These are phyloP conservation scores for Nothopassalora personata DNA, from an alignment of 2,329 filamentous ascomycete genomes.

Conservation along the genomic window DNA sequence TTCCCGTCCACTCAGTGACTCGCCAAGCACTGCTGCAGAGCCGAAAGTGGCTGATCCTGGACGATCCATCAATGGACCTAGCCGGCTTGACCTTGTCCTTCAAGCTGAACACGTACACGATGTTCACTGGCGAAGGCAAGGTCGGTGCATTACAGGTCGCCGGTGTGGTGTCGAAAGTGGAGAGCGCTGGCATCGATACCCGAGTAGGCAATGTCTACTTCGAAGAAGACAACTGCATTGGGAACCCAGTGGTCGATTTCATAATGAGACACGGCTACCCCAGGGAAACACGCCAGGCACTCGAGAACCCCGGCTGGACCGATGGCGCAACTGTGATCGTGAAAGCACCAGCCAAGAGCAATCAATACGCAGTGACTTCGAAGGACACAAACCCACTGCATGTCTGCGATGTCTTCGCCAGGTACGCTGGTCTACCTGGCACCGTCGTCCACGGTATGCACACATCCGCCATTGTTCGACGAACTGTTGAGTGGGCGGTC, in stretches of 20 bases:
- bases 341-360: background rate
- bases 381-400: background rate
- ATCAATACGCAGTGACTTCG: background rate
- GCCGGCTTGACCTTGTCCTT: background rate
- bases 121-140: background rate
- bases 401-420: background rate
- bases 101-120: background rate
- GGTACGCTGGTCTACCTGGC: background rate
- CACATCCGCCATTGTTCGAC: background rate
- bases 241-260: background rate
- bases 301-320: background rate
- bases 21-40: background rate
- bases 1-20: background rate
- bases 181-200: background rate
- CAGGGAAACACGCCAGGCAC: background rate
- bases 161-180: background rate
- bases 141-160: background rate
- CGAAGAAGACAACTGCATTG: background rate
- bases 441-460: background rate
- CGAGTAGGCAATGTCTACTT: background rate
- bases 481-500: background rate
- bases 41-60: background rate
- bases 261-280: background rate
- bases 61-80: background rate
- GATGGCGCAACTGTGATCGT: background rate